phyloP scores from a whole-genome alignment of 1,139 yeast species.

The Zygoascus sp. region DNA sequence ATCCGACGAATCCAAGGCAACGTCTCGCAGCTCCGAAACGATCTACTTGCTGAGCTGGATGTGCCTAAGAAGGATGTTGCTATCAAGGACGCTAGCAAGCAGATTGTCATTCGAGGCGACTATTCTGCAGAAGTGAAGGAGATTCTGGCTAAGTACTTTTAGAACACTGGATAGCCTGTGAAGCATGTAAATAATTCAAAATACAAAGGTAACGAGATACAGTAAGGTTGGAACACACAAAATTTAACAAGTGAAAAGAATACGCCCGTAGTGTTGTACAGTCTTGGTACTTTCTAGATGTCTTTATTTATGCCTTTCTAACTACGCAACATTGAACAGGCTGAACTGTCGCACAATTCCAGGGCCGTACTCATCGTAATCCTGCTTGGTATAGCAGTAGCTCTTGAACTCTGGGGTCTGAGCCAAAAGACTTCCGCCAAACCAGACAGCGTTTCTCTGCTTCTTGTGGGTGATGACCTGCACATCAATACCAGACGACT shows the following conservation, averaged over 20 bases:
- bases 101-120: conserved; percentile 34
- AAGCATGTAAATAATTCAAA: conserved; percentile 3
- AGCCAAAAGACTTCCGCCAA: conserved; percentile 95
- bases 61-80: conserved; percentile 29
- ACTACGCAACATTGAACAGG: conserved; percentile 79
- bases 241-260: too few species aligned
- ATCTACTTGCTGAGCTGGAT: conserved; percentile 27
- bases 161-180: not conserved
- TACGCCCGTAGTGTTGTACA: too few species aligned
- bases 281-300: not conserved
- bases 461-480: conserved; percentile 96
- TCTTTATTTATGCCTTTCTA: not conserved
- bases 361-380: conserved; percentile 97
- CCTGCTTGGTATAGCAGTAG: conserved; percentile 94
- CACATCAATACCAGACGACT: conserved; percentile 92
- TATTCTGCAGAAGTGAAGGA: conserved; percentile 22
- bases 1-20: conserved; percentile 33
- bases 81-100: conserved; percentile 33
- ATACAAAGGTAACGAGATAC: too few species aligned
- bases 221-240: too few species aligned
- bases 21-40: conserved; percentile 30
- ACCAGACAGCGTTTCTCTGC: conserved; percentile 99
- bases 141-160: conserved; percentile 22
- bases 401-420: conserved; percentile 96
- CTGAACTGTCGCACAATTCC: conserved; percentile 95